phyloP scores from a whole-genome alignment of 1,284 basidiomycete species.

The Pterula multifida region DNA sequence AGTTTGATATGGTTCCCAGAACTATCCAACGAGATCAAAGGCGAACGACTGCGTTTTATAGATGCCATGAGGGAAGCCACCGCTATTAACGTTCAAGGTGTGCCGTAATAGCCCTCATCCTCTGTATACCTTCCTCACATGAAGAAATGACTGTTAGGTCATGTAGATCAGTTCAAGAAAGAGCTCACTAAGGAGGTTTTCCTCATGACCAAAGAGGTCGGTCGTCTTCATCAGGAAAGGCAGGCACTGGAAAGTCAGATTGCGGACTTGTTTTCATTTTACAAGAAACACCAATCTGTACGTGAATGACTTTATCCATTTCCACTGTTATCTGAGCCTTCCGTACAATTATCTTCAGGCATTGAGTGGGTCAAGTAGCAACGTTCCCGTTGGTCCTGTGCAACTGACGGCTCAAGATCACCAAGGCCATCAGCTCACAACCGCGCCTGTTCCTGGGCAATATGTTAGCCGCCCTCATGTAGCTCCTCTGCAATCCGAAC shows the following conservation, averaged over 20 bases:
- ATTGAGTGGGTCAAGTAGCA: not conserved
- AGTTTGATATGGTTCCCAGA: conserved; percentile 30
- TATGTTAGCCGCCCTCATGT: not conserved
- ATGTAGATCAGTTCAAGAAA: conserved; percentile 77
- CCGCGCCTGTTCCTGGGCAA: not conserved
- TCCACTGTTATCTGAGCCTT: not conserved
- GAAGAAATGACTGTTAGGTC: conserved; percentile 30
- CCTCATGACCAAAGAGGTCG: conserved; percentile 64
- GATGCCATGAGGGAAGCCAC: conserved; percentile 89
- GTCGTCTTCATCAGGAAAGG: conserved; percentile 59
- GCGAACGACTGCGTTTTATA: conserved; percentile 73
- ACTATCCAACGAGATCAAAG: conserved; percentile 69
- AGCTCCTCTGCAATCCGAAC: not conserved
- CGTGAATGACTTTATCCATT: not conserved
- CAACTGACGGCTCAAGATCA: not conserved
- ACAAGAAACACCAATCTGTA: conserved; percentile 46
- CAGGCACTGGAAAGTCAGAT: conserved; percentile 65
- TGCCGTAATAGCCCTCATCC: conserved; percentile 15
- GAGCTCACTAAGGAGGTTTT: conserved; percentile 65
- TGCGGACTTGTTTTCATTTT: conserved; percentile 59
- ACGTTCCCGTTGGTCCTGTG: not conserved
- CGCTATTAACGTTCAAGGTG: conserved; percentile 71
- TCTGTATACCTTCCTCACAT: not conserved
- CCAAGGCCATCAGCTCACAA: not conserved
- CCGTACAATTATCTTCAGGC: not conserved